Conservation (phyloP, 2,329 filamentous ascomycete genomes). For the Penicillium sp. region DNA sequence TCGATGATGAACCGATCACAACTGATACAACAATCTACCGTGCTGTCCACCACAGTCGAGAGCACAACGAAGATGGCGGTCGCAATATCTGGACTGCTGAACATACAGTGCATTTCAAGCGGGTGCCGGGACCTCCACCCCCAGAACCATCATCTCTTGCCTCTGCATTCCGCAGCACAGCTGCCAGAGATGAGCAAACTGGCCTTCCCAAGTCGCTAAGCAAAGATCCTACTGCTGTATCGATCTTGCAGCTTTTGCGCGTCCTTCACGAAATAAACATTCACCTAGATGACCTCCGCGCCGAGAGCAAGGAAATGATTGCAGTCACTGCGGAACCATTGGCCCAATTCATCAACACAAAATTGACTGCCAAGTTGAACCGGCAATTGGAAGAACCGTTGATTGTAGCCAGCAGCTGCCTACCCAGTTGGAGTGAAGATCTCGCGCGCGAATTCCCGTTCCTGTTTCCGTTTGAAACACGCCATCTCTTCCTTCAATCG, state of each 20-base stretch:
- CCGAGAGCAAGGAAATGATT: constrained; percentile 67
- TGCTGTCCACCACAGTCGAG: constrained; percentile 73
- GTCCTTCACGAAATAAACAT: constrained; percentile 90
- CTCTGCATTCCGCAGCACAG: constrained; percentile 47
- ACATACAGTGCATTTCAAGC: constrained; percentile 87
- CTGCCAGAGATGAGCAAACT: constrained; percentile 52
- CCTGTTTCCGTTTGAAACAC: constrained; percentile 95
- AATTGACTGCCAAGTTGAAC: constrained; percentile 95
- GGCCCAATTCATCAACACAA: constrained; percentile 96
- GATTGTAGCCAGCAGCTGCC: constrained; percentile 93
- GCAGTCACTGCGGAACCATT: constrained; percentile 76
- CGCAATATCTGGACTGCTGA: constrained; percentile 86
- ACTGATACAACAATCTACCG: constrained; percentile 96
- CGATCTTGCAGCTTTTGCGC: constrained; percentile 81
- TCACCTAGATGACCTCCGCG: constrained; percentile 85
- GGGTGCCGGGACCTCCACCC: constrained; percentile 77
- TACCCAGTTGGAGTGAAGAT: constrained; percentile 95
- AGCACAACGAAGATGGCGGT: constrained; percentile 59
- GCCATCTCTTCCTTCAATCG: constrained; percentile 93
- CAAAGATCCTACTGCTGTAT: constrained; percentile 78
- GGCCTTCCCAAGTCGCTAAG: constrained; percentile 73
- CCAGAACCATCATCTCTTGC: constrained; percentile 63
- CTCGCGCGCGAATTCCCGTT: constrained; percentile 91
- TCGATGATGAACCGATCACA: constrained; percentile 71
- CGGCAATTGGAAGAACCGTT: constrained; percentile 93